A percentile compares a stretch with the other conserved stretches of the same genome.
Conservation (phyloP, 495 filamentous ascomycete genomes). For the Neurospora sp. region DNA sequence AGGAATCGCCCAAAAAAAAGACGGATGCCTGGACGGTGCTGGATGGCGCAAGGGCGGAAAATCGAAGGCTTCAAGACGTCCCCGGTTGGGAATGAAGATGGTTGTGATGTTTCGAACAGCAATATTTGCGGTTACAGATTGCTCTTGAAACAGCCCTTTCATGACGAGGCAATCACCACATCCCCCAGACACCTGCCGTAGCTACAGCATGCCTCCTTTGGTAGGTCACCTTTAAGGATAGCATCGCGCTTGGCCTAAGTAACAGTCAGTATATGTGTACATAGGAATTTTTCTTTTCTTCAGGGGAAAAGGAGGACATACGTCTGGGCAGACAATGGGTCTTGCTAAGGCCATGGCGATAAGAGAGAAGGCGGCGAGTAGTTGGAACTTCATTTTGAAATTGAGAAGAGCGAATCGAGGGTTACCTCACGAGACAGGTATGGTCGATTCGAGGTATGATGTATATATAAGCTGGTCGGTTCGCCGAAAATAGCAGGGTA, state of each 20-base stretch:
- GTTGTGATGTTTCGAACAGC: neutral
- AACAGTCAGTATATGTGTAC: conserved; percentile 5
- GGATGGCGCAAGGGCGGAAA: neutral
- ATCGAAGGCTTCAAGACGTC: neutral
- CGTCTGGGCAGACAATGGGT: conserved; percentile 28
- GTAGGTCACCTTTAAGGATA: conserved; percentile 34
- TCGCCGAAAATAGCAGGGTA: neutral
- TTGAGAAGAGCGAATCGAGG: neutral
- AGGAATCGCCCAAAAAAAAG: neutral
- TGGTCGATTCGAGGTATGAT: neutral
- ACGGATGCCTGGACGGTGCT: neutral
- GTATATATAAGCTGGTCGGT: neutral
- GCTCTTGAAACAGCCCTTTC: neutral
- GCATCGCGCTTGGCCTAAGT: conserved; percentile 34
- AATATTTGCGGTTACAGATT: neutral
- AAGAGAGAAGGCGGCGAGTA: conserved; percentile 13
- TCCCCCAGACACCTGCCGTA: conserved; percentile 38
- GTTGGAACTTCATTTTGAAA: conserved; percentile 16
- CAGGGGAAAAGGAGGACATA: conserved; percentile 10
- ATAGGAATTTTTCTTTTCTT: neutral
- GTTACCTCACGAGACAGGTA: neutral
- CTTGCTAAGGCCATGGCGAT: conserved; percentile 12
- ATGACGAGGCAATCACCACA: conserved; percentile 33
- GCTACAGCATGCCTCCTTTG: conserved; percentile 38
- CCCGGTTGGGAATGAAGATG: neutral